These are phyloP conservation scores for Xylaria arbuscula DNA, from an alignment of 2,329 filamentous ascomycete species.

Conservation along the genomic window DNA sequence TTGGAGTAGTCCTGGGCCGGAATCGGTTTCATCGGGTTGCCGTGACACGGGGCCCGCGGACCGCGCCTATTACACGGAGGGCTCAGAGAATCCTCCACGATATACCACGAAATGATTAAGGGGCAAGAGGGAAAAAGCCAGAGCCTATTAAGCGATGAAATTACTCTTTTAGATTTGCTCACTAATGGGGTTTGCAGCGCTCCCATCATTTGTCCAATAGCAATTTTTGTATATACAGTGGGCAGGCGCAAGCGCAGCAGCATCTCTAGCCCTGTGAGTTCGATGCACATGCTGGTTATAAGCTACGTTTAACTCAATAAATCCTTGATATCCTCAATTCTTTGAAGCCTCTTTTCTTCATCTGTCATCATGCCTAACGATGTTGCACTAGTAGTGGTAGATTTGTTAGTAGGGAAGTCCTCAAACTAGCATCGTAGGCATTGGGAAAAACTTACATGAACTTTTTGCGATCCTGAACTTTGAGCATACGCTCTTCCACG, in stretches of 20 bases:
- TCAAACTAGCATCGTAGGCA: neutral
- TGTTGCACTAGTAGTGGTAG: constrained; percentile 73
- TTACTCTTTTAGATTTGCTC: neutral
- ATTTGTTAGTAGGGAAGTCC: constrained; percentile 14
- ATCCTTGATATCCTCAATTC: constrained; percentile 94
- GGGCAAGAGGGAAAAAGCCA: neutral
- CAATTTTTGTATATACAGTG: neutral
- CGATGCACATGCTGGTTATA: neutral
- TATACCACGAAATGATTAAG: neutral
- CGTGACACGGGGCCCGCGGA: constrained; percentile 32
- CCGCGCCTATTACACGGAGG: neutral
- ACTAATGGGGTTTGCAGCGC: neutral
- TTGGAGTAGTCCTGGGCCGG: constrained; percentile 4
- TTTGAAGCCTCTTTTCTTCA: constrained; percentile 88
- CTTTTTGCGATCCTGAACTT: constrained; percentile 94
- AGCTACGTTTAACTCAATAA: constrained; percentile 70
- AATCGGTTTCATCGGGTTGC: constrained; percentile 20
- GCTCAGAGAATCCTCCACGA: neutral
- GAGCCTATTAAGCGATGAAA: neutral
- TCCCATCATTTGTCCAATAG: neutral
- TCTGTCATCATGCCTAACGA: constrained; percentile 94
- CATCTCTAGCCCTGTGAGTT: constrained; percentile 2
- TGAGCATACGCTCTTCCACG: constrained; percentile 95
- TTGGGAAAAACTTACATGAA: constrained; percentile 76
- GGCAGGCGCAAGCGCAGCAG: constrained; percentile 7